These are phyloP conservation scores for Tetrapisispora taiwanensis DNA, from an alignment of 805 yeast species.

Conservation along the genomic window DNA sequence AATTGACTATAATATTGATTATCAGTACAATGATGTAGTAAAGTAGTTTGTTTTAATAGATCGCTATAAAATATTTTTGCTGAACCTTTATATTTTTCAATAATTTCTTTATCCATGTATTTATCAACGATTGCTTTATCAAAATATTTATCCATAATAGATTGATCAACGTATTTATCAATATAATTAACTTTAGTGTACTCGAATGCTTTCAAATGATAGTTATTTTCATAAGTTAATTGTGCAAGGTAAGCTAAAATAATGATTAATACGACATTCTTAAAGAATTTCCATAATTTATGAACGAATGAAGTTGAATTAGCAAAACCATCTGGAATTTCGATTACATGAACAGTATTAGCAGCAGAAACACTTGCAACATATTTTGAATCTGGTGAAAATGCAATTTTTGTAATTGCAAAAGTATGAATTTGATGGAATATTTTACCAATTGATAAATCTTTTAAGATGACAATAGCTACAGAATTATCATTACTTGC, in stretches of 20 bases:
- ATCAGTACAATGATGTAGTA: conserved; percentile 3
- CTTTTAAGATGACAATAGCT: conserved; percentile 41
- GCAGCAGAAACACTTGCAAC: conserved; percentile 73
- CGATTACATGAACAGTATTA: conserved; percentile 53
- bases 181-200: conserved; percentile 13
- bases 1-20: neutral
- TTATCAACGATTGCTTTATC: neutral
- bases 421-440: conserved; percentile 60
- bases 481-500: conserved; percentile 54
- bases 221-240: conserved; percentile 16
- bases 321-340: conserved; percentile 44
- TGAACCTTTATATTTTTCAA: conserved; percentile 7
- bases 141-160: neutral
- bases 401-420: conserved; percentile 64
- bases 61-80: conserved; percentile 9
- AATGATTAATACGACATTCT: conserved; percentile 20
- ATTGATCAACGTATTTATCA: neutral
- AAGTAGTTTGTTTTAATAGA: conserved; percentile 9
- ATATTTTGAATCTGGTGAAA: conserved; percentile 56
- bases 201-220: conserved; percentile 14
- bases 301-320: conserved; percentile 23
- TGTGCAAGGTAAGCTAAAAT: conserved; percentile 19
- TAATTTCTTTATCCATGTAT: neutral
- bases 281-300: conserved; percentile 16
- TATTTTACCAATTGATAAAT: conserved; percentile 41